Percentiles rank a stretch among this genome's conserved stretches.
These are phyloP conservation scores for Xylaria bambusicola DNA, from an alignment of 495 filamentous ascomycete genomes.

Conservation along the genomic window DNA sequence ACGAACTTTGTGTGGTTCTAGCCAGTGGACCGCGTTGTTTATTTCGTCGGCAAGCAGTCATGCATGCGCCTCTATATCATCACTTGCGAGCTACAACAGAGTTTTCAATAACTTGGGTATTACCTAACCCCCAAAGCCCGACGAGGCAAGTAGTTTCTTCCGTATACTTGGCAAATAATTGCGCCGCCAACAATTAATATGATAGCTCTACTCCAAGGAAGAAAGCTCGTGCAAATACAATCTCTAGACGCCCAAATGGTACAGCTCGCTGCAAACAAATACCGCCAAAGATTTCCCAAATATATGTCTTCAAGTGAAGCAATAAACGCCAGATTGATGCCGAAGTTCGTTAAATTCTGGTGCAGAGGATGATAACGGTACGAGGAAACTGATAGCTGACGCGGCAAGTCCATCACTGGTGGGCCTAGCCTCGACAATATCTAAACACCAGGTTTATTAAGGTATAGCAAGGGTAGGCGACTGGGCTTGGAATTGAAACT, in stretches of 20 bases:
- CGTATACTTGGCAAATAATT: constrained; percentile 1
- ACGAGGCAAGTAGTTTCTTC: constrained; percentile 80
- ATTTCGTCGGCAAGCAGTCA: constrained; percentile 90
- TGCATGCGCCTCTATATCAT: constrained; percentile 85
- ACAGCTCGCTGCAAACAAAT: constrained; percentile 27
- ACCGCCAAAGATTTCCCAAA: constrained; percentile 31
- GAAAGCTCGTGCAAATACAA: constrained; percentile 64
- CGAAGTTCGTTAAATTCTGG: constrained; percentile 31
- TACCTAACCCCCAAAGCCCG: constrained; percentile 96
- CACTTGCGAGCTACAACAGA: constrained; percentile 94
- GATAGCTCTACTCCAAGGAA: constrained; percentile 88
- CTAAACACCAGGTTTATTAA: background rate
- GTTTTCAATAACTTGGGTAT: constrained; percentile 96
- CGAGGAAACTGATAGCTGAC: constrained; percentile 48
- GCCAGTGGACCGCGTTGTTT: constrained; percentile 95
- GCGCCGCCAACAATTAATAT: constrained; percentile 20
- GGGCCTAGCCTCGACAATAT: constrained; percentile 50
- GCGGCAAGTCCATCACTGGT: constrained; percentile 56
- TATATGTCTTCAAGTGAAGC: constrained; percentile 45
- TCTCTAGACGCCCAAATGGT: constrained; percentile 34
- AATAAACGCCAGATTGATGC: constrained; percentile 29
- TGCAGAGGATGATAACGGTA: constrained; percentile 38
- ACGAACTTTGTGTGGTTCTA: constrained; percentile 53
- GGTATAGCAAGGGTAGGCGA: too few species aligned
- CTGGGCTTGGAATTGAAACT: too few species aligned